Conservation (phyloP, 371 early-diverging fungal genomes). For the Apophysomyces sp. region DNA sequence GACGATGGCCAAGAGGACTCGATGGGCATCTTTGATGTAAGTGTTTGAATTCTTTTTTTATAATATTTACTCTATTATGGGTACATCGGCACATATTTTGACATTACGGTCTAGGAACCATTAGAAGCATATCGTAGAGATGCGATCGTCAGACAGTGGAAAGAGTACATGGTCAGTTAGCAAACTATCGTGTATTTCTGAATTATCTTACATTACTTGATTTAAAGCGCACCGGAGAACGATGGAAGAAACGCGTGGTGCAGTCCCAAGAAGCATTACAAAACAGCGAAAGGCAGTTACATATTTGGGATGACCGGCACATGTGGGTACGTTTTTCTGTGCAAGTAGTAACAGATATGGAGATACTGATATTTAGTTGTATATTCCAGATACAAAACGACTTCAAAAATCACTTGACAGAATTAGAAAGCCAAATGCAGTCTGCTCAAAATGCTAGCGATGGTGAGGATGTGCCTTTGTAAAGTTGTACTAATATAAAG, state of each 20-base stretch:
- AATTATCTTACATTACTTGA: background rate
- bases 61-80: background rate
- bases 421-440: background rate
- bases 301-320: conserved; percentile 14
- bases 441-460: background rate
- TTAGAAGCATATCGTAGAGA: conserved; percentile 19
- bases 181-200: background rate
- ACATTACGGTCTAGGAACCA: conserved; percentile 11
- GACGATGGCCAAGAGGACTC: conserved; percentile 16
- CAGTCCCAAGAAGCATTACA: conserved; percentile 3
- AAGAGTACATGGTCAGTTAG: conserved; percentile 23
- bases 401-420: background rate
- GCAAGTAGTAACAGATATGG: background rate
- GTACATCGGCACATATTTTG: background rate
- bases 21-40: conserved; percentile 13
- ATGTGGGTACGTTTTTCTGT: conserved; percentile 8
- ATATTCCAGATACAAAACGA: conserved; percentile 18
- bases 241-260: conserved; percentile 10
- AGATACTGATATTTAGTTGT: background rate
- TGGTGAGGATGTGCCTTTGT: background rate
- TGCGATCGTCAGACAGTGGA: conserved; percentile 25
- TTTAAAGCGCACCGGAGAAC: conserved; percentile 9
- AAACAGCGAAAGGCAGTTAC: conserved; percentile 2
- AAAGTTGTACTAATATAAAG: background rate
- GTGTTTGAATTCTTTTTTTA: too few species aligned